Percentiles rank a stretch among this genome's conserved stretches.
Conservation (phyloP, 768 basidiomycete genomes). For the Russula vinacea region DNA sequence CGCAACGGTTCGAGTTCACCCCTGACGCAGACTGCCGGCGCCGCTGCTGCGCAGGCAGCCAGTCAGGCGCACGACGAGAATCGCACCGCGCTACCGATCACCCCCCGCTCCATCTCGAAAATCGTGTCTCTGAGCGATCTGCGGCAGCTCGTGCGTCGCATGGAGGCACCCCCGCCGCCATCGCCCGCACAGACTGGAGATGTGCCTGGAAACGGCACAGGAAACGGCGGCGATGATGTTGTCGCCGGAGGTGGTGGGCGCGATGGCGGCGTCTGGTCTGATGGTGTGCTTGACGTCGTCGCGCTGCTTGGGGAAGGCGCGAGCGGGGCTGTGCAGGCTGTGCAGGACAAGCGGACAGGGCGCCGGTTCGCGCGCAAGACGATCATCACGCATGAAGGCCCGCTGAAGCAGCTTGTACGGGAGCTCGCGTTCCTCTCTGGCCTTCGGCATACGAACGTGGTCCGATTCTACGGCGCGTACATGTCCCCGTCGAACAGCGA, state of each 20-base stretch:
- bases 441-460: constrained; percentile 76
- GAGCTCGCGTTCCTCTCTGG: constrained; percentile 83
- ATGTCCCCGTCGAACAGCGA: constrained; percentile 76
- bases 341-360: constrained; percentile 70
- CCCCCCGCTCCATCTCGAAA: constrained; percentile 24
- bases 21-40: neutral
- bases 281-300: constrained; percentile 65
- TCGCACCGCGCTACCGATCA: constrained; percentile 18
- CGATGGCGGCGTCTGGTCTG: constrained; percentile 43
- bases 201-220: neutral
- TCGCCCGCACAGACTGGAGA: constrained; percentile 1
- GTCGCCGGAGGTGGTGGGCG: neutral
- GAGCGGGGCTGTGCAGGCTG: constrained; percentile 88
- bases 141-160: constrained; percentile 22
- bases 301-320: constrained; percentile 82
- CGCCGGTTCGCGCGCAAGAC: constrained; percentile 86
- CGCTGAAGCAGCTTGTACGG: constrained; percentile 79
- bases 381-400: constrained; percentile 80
- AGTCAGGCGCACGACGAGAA: neutral
- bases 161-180: constrained; percentile 6
- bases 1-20: neutral
- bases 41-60: neutral
- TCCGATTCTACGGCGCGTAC: constrained; percentile 84
- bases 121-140: constrained; percentile 23
- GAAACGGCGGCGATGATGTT: neutral